A percentile compares a stretch with the other conserved stretches of the same genome.
Conservation (phyloP, 1,139 yeast species). For the Hemisphaericaspora lyxosophila region DNA sequence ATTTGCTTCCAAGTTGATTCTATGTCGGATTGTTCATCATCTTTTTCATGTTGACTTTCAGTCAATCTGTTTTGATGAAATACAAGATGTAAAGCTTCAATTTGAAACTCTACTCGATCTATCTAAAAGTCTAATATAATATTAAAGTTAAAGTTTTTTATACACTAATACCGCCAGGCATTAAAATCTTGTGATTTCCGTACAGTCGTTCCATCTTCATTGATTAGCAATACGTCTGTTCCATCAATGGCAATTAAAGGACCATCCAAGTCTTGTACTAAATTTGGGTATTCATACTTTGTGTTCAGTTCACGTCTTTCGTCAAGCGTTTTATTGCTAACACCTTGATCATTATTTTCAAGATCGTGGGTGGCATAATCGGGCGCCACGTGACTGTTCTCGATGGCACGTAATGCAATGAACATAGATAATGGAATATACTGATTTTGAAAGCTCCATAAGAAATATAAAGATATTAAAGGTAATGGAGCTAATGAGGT, state of each 20-base stretch:
- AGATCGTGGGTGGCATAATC: constrained; percentile 19
- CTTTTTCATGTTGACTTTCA: neutral
- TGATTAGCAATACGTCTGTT: constrained; percentile 58
- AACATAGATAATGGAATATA: constrained; percentile 79
- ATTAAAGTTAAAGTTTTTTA: neutral
- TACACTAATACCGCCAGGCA: constrained; percentile 14
- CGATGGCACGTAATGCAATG: constrained; percentile 71
- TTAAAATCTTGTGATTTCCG: constrained; percentile 17
- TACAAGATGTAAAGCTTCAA: neutral
- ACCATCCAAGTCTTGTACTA: constrained; percentile 70
- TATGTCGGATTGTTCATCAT: neutral
- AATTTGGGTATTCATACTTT: constrained; percentile 74
- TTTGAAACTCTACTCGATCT: neutral
- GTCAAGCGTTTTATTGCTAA: constrained; percentile 49
- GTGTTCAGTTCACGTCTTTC: constrained; percentile 67
- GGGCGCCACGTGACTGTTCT: constrained; percentile 17
- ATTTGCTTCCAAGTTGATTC: neutral
- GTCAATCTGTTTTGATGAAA: neutral
- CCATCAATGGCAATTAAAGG: constrained; percentile 76
- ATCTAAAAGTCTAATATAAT: constrained; percentile 2
- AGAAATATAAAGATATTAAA: constrained; percentile 58
- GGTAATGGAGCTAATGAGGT: constrained; percentile 75
- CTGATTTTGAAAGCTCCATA: constrained; percentile 81
- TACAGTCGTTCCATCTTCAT: constrained; percentile 50
- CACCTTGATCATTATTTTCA: constrained; percentile 8